A percentile compares a stretch with the other conserved stretches of the same genome.
phyloP scores from a whole-genome alignment of 495 filamentous ascomycete genomes.

The Oidiodendron maius region DNA sequence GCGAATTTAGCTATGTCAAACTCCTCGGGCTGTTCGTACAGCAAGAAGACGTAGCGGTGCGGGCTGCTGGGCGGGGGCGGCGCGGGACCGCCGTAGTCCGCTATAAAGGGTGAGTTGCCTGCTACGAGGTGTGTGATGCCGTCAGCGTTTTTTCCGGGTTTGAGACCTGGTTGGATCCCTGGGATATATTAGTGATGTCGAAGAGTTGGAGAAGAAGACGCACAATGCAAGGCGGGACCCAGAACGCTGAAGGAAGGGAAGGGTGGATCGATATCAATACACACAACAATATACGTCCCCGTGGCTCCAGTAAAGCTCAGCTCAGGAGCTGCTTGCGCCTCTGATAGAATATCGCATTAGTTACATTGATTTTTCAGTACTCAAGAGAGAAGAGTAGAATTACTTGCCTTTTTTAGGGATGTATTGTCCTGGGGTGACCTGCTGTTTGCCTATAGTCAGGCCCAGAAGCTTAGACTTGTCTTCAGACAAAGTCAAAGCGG shows the following conservation, averaged over 20 bases:
- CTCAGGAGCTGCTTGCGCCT: background rate
- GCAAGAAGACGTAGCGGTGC: conserved; percentile 51
- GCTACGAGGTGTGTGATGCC: background rate
- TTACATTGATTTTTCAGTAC: background rate
- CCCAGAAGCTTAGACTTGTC: background rate
- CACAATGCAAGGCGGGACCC: background rate
- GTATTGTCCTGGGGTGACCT: background rate
- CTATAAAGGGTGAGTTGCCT: background rate
- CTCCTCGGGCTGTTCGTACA: conserved; percentile 49
- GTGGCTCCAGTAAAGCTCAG: background rate
- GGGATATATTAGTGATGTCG: too few species aligned
- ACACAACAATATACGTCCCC: background rate
- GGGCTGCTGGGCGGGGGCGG: conserved; percentile 45
- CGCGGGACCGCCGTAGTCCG: conserved; percentile 38
- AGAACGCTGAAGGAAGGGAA: background rate
- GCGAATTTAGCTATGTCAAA: conserved; percentile 39
- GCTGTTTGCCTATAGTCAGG: background rate
- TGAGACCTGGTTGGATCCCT: background rate
- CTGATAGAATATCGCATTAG: background rate
- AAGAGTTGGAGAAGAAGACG: too few species aligned
- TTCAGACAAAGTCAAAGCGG: background rate
- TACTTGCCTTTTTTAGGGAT: background rate
- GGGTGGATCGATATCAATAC: background rate
- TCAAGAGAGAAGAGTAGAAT: too few species aligned
- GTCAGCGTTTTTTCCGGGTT: background rate